Conservation (phyloP, 2,329 filamentous ascomycete species). For the Neonectria magnoliae region DNA sequence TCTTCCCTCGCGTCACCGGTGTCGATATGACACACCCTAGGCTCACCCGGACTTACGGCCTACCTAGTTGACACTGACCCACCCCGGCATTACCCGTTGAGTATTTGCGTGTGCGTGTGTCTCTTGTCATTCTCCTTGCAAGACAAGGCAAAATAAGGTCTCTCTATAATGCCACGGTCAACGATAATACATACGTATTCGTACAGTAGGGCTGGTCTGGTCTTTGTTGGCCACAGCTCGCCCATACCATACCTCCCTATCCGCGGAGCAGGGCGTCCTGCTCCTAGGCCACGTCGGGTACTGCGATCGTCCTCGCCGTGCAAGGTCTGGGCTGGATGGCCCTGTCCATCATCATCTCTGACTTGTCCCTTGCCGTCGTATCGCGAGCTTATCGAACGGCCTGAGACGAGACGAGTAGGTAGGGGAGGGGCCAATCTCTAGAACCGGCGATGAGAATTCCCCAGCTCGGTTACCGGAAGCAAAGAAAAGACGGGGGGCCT, state of each 20-base stretch:
- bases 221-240: neutral
- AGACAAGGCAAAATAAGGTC: conserved; percentile 12
- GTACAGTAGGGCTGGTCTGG: neutral
- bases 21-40: conserved; percentile 10
- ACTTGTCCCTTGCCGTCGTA: conserved; percentile 5
- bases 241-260: neutral
- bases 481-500: conserved; percentile 1
- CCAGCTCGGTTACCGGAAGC: conserved; percentile 13
- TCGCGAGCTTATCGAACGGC: conserved; percentile 31
- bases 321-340: conserved; percentile 2
- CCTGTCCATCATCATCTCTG: neutral
- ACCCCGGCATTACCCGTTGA: conserved; percentile 2
- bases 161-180: neutral
- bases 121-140: conserved; percentile 3
- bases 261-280: neutral
- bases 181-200: neutral
- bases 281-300: neutral
- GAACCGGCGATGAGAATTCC: conserved; percentile 8
- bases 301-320: neutral
- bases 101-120: neutral
- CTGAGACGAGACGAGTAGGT: conserved; percentile 5
- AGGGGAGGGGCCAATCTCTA: neutral
- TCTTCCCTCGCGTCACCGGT: neutral
- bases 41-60: conserved; percentile 1
- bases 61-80: conserved; percentile 1